Conservation (phyloP, 768 basidiomycete species). For the Ramaria rubella region DNA sequence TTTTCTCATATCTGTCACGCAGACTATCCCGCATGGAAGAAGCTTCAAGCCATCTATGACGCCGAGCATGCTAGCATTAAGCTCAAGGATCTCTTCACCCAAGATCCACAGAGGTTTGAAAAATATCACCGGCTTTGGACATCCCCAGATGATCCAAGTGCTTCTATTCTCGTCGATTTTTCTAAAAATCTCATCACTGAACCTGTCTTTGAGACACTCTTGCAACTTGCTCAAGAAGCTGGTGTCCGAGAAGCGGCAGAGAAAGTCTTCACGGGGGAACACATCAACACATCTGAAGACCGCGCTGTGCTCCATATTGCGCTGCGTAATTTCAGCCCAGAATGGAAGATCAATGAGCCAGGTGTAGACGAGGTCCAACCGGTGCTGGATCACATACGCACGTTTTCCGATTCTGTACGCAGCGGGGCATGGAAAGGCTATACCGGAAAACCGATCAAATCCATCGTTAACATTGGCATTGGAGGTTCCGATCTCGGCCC, state of each 20-base stretch:
- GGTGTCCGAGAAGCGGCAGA: constrained; percentile 78
- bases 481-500: constrained; percentile 97
- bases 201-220: constrained; percentile 70
- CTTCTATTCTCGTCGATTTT: constrained; percentile 88
- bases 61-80: constrained; percentile 64
- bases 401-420: constrained; percentile 79
- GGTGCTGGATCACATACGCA: constrained; percentile 87
- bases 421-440: constrained; percentile 94
- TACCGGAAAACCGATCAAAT: constrained; percentile 89
- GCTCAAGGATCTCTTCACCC: constrained; percentile 87
- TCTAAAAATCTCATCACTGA: constrained; percentile 94
- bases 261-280: constrained; percentile 91
- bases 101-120: constrained; percentile 80
- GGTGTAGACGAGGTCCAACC: constrained; percentile 77
- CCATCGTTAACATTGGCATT: constrained; percentile 98
- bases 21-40: constrained; percentile 90
- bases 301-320: constrained; percentile 96
- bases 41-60: constrained; percentile 81
- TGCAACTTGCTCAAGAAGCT: constrained; percentile 80
- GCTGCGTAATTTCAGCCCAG: constrained; percentile 59
- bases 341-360: constrained; percentile 72
- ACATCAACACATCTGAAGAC: constrained; percentile 98
- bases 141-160: constrained; percentile 55
- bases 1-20: constrained; percentile 3
- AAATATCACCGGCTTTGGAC: constrained; percentile 78